These are phyloP conservation scores for Ceratobasidium sp. DNA, from an alignment of 1,284 basidiomycete genomes.

Conservation along the genomic window DNA sequence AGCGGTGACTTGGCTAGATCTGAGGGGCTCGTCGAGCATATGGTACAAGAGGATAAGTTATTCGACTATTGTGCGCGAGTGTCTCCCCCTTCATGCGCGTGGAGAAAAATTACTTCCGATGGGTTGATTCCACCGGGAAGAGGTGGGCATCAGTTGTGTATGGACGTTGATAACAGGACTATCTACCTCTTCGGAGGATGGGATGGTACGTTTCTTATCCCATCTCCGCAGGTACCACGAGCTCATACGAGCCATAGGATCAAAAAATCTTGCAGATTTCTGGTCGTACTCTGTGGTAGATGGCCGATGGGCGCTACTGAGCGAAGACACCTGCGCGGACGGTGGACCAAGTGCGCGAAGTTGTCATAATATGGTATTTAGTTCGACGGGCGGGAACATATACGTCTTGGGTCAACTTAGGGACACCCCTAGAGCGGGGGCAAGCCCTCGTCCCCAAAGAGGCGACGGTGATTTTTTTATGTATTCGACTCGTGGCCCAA, in stretches of 20 bases:
- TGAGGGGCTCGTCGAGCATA: conserved; percentile 66
- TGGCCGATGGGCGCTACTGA: conserved; percentile 76
- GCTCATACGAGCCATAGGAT: not conserved
- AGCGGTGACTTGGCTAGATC: conserved; percentile 74
- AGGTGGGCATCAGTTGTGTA: conserved; percentile 87
- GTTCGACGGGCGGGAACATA: conserved; percentile 76
- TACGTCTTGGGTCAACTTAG: conserved; percentile 67
- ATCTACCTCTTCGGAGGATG: conserved; percentile 88
- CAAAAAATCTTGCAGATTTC: conserved; percentile 79
- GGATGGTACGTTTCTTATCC: conserved; percentile 67
- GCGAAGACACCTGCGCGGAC: conserved; percentile 69
- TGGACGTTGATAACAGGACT: conserved; percentile 73
- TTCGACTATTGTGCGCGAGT: conserved; percentile 66
- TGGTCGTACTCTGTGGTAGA: conserved; percentile 79
- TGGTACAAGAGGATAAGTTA: conserved; percentile 68
- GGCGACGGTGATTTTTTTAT: conserved; percentile 72
- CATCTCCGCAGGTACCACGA: too few relatives aligned
- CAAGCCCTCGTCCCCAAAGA: conserved; percentile 20
- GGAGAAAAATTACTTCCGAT: conserved; percentile 59
- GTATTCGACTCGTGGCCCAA: conserved; percentile 73
- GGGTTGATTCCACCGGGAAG: conserved; percentile 72
- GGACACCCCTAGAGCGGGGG: conserved; percentile 46
- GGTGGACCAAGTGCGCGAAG: conserved; percentile 77
- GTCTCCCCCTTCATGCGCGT: conserved; percentile 22
- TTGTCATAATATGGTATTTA: conserved; percentile 88